Evolutionary conservation across 352 stramenopile species (phyloP).

Genomic region (Pythium chondricola): DNA sequence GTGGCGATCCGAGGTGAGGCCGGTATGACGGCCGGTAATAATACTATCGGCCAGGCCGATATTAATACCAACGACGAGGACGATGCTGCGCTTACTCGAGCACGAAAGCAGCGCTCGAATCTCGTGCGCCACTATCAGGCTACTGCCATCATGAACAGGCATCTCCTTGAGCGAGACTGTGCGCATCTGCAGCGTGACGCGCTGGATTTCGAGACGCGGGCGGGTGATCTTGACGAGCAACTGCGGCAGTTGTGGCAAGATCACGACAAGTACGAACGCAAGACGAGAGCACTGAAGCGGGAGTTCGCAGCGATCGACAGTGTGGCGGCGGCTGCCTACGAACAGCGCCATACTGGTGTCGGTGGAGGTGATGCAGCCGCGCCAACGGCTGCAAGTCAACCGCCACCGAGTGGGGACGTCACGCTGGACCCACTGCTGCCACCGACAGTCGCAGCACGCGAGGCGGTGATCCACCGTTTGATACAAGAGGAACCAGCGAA

Average conservation of each 20-base stretch:
- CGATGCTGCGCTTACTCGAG: too few species aligned
- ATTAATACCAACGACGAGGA: too few species aligned
- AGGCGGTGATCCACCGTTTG: neutral
- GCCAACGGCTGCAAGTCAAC: neutral
- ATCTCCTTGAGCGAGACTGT: slow-evolving; percentile 41
- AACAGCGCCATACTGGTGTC: neutral
- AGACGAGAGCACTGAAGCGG: slow-evolving; percentile 23
- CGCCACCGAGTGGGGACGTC: neutral
- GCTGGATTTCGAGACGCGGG: slow-evolving; percentile 43
- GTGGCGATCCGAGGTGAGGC: too few species aligned
- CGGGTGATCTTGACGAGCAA: slow-evolving; percentile 35
- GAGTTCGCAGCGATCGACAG: slow-evolving; percentile 6
- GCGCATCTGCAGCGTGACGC: slow-evolving; percentile 26
- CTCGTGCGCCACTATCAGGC: too few species aligned
- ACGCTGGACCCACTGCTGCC: slow-evolving; percentile 4
- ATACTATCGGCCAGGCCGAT: too few species aligned
- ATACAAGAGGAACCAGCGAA: neutral
- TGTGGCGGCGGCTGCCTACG: slow-evolving; percentile 2
- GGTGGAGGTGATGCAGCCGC: too few species aligned
- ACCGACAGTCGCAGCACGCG: neutral
- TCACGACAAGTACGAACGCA: slow-evolving; percentile 34
- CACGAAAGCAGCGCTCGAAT: neutral
- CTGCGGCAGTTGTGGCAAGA: slow-evolving; percentile 21
- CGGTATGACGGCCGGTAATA: too few species aligned
- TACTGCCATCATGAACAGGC: too few species aligned